Evolutionary conservation across 345 rosid genomes (phyloP), one percentile per base, ranked within the genome.

Genomic region (Corchorus capsularis): DNA sequence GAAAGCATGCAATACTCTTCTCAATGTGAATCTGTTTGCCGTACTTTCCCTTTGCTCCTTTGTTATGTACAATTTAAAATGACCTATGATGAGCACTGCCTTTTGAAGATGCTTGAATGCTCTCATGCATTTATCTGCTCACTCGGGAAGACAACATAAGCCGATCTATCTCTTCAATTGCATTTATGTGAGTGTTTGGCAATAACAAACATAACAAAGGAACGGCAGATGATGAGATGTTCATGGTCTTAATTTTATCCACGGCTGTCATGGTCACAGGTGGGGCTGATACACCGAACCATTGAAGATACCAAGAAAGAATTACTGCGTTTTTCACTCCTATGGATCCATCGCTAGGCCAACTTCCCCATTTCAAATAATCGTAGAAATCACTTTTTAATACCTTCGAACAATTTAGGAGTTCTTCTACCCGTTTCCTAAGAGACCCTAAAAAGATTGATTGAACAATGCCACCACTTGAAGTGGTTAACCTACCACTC

Each of bases 201-300:
- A 95, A 81, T 63, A 93, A 68, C 76, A 93, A 70, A n/a, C 84
- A 84, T 86, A 93, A 77, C 59, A 94, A 81, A 47, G 96, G 87
- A 37, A 59, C 67, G 2, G 39, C 39, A 20, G 71, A 67, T 8
- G 82, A 81, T 17, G 86, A 76, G 22, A 65, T 54, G 60, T 54
- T 75, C 82, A 71, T 83, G 45, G 91, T 81, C 73, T 89, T 91
- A 52, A 91, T 77, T 83, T 83, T 92, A 74, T 81, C 84, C 56
- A 82, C 73, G 1, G 84, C 81, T 68, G 78, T 77, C 83, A 85
- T 82, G 68, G 89, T 82, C 62, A 80, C 77, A 15, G 89, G 78
- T 4, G 93, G 87, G 69, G 93, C 77, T 17, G 97, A 94, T n/a
- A 93, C 82, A 2, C 87, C 85, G 69, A 81, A 91, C 98, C 96